These are phyloP conservation scores for Alternaria longipes DNA, from an alignment of 2,329 filamentous ascomycete genomes.

Conservation along the genomic window DNA sequence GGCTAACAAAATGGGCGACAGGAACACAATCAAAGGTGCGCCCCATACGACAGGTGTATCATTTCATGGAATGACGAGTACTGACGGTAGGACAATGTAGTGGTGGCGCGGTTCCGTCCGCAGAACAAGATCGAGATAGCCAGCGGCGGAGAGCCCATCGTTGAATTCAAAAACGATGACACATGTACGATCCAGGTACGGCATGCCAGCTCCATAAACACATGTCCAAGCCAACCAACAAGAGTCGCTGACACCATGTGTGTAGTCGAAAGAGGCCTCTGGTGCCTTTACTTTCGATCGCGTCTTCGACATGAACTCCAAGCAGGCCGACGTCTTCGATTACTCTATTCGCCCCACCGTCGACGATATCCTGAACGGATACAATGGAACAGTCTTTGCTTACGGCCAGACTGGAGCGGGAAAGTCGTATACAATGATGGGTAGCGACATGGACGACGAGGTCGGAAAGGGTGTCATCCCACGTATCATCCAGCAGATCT, in stretches of 20 bases:
- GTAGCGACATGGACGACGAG: slow-evolving; percentile 90
- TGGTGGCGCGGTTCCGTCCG: slow-evolving; percentile 96
- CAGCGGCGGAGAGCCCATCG: slow-evolving; percentile 90
- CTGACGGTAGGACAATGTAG: slow-evolving; percentile 58
- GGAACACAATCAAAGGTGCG: slow-evolving; percentile 59
- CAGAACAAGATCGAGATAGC: slow-evolving; percentile 94
- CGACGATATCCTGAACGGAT: slow-evolving; percentile 97
- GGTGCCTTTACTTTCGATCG: slow-evolving; percentile 93
- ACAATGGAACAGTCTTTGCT: slow-evolving; percentile 98
- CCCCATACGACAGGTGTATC: neutral
- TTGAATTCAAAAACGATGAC: slow-evolving; percentile 86
- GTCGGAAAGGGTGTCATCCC: slow-evolving; percentile 92
- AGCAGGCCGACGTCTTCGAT: slow-evolving; percentile 94
- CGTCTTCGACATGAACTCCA: slow-evolving; percentile 93
- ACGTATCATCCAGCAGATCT: slow-evolving; percentile 96
- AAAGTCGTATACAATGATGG: slow-evolving; percentile 99
- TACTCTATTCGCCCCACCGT: slow-evolving; percentile 96
- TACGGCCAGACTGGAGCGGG: slow-evolving; percentile 98
- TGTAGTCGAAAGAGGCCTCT: slow-evolving; percentile 80
- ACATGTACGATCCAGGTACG: slow-evolving; percentile 86
- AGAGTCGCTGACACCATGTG: slow-evolving; percentile 26
- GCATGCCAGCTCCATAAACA: neutral
- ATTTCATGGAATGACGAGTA: slow-evolving; percentile 1
- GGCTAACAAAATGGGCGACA: slow-evolving; percentile 53
- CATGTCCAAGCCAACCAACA: neutral